Evolutionary conservation across 768 basidiomycete genomes (phyloP).

Genomic region (Rhizopogon vulgaris): DNA sequence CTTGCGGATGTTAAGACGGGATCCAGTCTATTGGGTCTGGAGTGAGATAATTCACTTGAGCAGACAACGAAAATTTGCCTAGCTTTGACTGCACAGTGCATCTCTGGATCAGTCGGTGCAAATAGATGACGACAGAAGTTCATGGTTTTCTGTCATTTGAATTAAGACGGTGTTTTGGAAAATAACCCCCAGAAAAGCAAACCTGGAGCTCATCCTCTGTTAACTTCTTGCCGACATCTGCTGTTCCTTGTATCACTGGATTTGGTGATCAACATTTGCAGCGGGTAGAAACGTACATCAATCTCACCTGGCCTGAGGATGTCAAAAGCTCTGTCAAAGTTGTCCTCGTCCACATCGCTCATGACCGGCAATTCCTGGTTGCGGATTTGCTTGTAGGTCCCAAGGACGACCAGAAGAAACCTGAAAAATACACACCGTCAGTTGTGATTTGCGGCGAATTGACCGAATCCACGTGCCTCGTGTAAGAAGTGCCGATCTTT

Average conservation of each 20-base stretch:
- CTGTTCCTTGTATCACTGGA: constrained; percentile 16
- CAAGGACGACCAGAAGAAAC: constrained; percentile 39
- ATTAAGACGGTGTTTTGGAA: background rate
- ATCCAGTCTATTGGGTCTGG: background rate
- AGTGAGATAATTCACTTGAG: background rate
- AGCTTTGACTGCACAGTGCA: constrained; percentile 6
- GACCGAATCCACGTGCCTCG: constrained; percentile 32
- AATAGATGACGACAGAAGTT: constrained; percentile 13
- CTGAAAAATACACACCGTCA: background rate
- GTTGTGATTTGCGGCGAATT: background rate
- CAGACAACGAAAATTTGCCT: background rate
- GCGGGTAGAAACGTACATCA: background rate
- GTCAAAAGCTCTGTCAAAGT: constrained; percentile 40
- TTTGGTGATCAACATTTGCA: background rate
- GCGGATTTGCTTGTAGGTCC: constrained; percentile 68
- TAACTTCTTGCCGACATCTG: constrained; percentile 11
- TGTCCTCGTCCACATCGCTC: constrained; percentile 61
- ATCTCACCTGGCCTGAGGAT: constrained; percentile 39
- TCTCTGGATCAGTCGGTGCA: constrained; percentile 13
- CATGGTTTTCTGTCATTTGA: constrained; percentile 11
- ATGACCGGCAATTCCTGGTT: constrained; percentile 51
- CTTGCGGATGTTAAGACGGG: constrained; percentile 8
- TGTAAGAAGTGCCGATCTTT: constrained; percentile 52
- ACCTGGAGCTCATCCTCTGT: constrained; percentile 12
- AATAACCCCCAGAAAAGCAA: background rate